A percentile compares a stretch with the other conserved stretches of the same genome.
Evolutionary conservation across 208 protist species (phyloP).

Genomic region (Leishmania guyanensis): DNA sequence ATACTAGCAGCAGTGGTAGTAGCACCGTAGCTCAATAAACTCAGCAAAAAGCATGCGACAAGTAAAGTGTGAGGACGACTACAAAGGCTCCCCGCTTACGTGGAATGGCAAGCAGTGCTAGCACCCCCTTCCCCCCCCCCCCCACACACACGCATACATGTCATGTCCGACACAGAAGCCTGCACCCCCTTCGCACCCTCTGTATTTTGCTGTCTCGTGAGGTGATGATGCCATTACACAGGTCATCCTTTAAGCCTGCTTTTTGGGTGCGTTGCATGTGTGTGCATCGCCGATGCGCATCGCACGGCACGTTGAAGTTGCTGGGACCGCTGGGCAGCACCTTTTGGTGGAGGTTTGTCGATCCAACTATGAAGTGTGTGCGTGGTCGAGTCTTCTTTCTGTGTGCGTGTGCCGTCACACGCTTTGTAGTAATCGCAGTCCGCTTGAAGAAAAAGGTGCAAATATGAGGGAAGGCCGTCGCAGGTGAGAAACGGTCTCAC

Average conservation of each 20-base stretch:
- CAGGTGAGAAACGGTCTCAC: background rate
- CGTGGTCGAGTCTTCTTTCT: background rate
- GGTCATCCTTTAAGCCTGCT: background rate
- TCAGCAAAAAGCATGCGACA: background rate
- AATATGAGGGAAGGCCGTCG: background rate
- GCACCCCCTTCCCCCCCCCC: no score
- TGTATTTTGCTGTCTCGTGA: background rate
- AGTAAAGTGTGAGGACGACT: background rate
- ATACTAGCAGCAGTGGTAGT: constrained; percentile 10
- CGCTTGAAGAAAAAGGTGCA: background rate
- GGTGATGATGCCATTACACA: background rate
- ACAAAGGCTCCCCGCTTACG: background rate
- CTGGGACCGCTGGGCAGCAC: background rate
- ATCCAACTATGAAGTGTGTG: background rate
- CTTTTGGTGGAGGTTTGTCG: background rate
- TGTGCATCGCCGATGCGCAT: background rate
- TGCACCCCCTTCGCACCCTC: background rate
- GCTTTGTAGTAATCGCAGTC: background rate
- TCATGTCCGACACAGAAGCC: background rate
- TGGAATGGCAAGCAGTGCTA: background rate
- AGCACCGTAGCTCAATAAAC: background rate
- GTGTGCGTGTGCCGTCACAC: background rate
- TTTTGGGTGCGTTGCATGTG: background rate
- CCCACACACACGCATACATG: background rate
- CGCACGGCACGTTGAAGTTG: background rate